Evolutionary conservation across 2,329 filamentous ascomycete genomes (phyloP).

Genomic region (Xylaria sp.): DNA sequence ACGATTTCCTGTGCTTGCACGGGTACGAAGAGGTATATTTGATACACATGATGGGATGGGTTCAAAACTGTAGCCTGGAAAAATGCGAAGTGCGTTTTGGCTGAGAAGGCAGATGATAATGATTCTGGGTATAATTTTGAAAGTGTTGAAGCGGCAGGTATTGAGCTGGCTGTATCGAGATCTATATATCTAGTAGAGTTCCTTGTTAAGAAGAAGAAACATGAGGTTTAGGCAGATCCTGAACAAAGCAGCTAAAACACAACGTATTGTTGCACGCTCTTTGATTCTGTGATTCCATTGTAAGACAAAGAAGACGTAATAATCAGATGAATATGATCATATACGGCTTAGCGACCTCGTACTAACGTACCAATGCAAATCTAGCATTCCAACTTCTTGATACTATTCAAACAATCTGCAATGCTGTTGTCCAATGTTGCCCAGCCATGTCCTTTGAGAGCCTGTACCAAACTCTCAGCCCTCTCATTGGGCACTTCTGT

Average conservation of each 20-base stretch:
- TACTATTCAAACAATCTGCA: conserved; percentile 41
- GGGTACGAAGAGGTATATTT: conserved; percentile 40
- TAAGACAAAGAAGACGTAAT: background rate
- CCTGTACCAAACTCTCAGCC: conserved; percentile 43
- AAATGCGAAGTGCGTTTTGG: background rate
- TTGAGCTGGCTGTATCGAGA: no score
- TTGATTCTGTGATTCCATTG: background rate
- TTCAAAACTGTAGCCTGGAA: background rate
- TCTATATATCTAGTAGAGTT: background rate
- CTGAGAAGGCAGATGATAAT: background rate
- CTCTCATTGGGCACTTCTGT: conserved; percentile 49
- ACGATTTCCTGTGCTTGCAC: conserved; percentile 40
- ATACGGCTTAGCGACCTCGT: background rate
- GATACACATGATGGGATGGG: conserved; percentile 32
- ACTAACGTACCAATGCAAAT: background rate
- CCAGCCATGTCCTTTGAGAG: conserved; percentile 47
- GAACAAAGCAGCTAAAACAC: conserved; percentile 2
- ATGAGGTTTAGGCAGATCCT: background rate
- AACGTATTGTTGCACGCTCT: background rate
- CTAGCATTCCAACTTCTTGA: conserved; percentile 24
- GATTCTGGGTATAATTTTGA: background rate
- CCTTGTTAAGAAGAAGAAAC: conserved; percentile 5
- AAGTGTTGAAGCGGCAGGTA: background rate
- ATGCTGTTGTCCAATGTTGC: conserved; percentile 49
- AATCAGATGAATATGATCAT: background rate